Evolutionary conservation across 352 stramenopile species (phyloP).

Genomic region (Phytopythium litorale): DNA sequence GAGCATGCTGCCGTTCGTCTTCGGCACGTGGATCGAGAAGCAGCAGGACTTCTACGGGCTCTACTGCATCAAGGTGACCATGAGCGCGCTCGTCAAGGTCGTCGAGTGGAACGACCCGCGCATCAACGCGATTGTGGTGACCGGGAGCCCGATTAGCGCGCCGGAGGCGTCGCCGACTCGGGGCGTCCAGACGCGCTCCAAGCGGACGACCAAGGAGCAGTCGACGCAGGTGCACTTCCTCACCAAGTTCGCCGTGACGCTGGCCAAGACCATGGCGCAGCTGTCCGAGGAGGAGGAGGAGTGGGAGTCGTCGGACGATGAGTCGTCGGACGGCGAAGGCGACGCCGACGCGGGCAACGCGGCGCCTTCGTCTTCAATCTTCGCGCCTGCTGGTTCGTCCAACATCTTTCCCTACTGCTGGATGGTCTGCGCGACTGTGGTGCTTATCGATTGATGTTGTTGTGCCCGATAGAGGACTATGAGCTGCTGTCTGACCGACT

Average conservation of each 20-base stretch:
- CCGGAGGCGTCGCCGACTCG: slow-evolving; percentile 5
- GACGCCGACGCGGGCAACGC: slow-evolving; percentile 11
- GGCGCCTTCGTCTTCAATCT: slow-evolving; percentile 40
- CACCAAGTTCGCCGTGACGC: slow-evolving; percentile 69
- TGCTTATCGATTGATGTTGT: not conserved
- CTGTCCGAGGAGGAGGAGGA: slow-evolving; percentile 76
- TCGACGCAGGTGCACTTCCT: slow-evolving; percentile 69
- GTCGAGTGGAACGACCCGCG: slow-evolving; percentile 72
- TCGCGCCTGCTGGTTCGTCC: slow-evolving; percentile 62
- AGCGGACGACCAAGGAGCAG: slow-evolving; percentile 40
- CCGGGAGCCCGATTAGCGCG: slow-evolving; percentile 39
- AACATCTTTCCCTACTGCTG: not conserved
- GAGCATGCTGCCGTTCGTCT: slow-evolving; percentile 79
- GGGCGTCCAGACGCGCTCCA: slow-evolving; percentile 58
- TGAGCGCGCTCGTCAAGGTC: slow-evolving; percentile 70
- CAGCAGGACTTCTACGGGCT: slow-evolving; percentile 81
- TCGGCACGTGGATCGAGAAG: slow-evolving; percentile 80
- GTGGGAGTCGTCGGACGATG: slow-evolving; percentile 68
- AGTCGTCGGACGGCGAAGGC: slow-evolving; percentile 63
- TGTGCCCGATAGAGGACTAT: slow-evolving; percentile 46
- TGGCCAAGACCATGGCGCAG: slow-evolving; percentile 67
- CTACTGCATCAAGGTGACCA: slow-evolving; percentile 83
- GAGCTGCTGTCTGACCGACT: slow-evolving; percentile 67
- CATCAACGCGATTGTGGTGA: slow-evolving; percentile 61
- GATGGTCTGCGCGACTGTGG: not conserved